These are phyloP conservation scores for Raddia distichophylla DNA, from an alignment of 176 grass and related monocot genomes.

Conservation along the genomic window DNA sequence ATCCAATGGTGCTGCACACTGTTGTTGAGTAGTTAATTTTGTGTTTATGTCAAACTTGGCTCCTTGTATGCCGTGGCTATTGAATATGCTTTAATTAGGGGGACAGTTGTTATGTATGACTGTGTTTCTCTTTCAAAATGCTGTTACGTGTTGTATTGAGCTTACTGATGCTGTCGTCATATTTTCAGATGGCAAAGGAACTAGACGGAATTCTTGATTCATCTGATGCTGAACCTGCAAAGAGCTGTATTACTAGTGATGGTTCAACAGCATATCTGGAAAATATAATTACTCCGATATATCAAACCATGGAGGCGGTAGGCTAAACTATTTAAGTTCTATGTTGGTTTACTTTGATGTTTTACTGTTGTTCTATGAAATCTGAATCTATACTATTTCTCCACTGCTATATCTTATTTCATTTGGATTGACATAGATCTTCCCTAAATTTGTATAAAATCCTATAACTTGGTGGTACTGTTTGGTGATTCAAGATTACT, in stretches of 20 bases:
- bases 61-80: not conserved
- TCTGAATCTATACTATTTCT: conserved; percentile 1
- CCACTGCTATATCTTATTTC: not conserved
- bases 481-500: not conserved
- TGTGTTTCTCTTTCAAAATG: conserved; percentile 24
- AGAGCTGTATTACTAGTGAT: conserved; percentile 57
- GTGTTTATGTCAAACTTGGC: not conserved
- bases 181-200: conserved; percentile 91
- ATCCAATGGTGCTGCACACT: not conserved
- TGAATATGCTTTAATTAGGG: not conserved
- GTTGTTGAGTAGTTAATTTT: conserved; percentile 9
- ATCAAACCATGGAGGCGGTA: conserved; percentile 74
- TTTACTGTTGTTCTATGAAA: conserved; percentile 9
- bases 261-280: conserved; percentile 70
- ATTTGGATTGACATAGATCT: conserved; percentile 14
- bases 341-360: conserved; percentile 40
- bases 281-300: conserved; percentile 84
- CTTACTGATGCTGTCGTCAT: conserved; percentile 28
- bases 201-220: conserved; percentile 93
- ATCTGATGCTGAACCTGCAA: conserved; percentile 64
- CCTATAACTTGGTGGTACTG: not conserved
- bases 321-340: conserved; percentile 26
- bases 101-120: not conserved
- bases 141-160: not conserved
- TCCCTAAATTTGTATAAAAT: conserved; percentile 3